Conservation (phyloP, 345 rosid species). For the Turritis glabra region DNA sequence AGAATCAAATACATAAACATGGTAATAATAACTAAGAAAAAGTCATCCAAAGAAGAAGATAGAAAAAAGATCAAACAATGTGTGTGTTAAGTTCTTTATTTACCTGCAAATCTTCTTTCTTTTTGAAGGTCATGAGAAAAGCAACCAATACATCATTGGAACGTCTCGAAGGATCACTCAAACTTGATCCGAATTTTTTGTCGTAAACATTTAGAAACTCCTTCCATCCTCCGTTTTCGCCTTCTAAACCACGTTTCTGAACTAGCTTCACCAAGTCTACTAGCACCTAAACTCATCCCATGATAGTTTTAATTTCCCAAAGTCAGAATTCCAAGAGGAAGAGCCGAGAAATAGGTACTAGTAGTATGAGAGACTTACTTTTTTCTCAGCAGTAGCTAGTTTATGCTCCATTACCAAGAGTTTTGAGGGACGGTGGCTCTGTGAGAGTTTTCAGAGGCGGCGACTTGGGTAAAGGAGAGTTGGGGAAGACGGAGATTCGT, state of each 20-base stretch:
- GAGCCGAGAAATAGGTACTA: background rate
- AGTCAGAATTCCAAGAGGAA: background rate
- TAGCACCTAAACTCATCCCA: conserved; percentile 49
- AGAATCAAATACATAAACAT: conserved; percentile 1
- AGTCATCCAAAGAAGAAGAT: background rate
- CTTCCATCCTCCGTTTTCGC: conserved; percentile 69
- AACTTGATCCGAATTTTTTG: conserved; percentile 51
- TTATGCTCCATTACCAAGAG: conserved; percentile 42
- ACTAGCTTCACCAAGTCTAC: conserved; percentile 63
- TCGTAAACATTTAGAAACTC: conserved; percentile 61
- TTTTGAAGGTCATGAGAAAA: conserved; percentile 57
- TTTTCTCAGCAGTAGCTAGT: conserved; percentile 43
- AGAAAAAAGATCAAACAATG: background rate
- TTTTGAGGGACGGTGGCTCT: conserved; percentile 13
- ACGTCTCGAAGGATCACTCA: conserved; percentile 78
- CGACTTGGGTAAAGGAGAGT: background rate
- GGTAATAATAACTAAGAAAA: background rate
- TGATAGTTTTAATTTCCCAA: background rate
- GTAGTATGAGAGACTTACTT: conserved; percentile 16
- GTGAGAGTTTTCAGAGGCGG: conserved; percentile 27
- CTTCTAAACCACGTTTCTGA: conserved; percentile 58
- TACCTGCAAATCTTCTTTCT: conserved; percentile 57
- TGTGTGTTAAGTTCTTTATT: background rate
- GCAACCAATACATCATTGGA: conserved; percentile 53
- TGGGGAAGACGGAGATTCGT: background rate